Conservation (phyloP, 805 yeast genomes). For the Metschnikowia dekortorum region DNA sequence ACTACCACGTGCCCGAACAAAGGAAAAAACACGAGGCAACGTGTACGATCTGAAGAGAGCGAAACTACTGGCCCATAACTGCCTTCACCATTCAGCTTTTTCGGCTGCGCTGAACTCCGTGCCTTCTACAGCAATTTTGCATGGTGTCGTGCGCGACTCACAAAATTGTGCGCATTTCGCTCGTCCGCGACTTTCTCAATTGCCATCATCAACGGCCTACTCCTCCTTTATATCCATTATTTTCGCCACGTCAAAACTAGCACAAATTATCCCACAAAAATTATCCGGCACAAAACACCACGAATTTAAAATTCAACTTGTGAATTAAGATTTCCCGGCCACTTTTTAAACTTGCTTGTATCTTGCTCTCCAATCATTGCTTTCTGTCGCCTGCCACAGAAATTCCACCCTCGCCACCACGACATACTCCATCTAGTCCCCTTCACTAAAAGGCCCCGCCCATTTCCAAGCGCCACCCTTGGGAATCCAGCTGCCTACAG, state of each 20-base stretch:
- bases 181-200: conserved; percentile 4
- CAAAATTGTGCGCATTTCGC: conserved; percentile 3
- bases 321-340: not conserved
- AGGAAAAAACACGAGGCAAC: not conserved
- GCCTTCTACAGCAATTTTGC: conserved; percentile 3
- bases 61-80: no score
- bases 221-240: not conserved
- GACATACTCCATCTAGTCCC: not conserved
- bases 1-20: not conserved
- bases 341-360: not conserved
- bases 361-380: conserved; percentile 3
- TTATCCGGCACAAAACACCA: not conserved
- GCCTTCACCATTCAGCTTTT: no score
- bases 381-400: not conserved
- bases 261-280: not conserved
- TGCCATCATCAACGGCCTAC: conserved; percentile 12
- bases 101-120: not conserved
- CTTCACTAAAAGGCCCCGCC: not conserved
- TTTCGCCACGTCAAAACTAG: conserved; percentile 2
- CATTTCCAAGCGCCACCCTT: not conserved
- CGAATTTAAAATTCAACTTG: not conserved
- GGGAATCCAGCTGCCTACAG: not conserved
- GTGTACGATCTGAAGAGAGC: no score
- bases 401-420: not conserved
- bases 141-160: not conserved